A percentile compares a stretch with the other conserved stretches of the same genome.
These are phyloP conservation scores for Lactarius quietus DNA, from an alignment of 768 basidiomycete genomes.

Conservation along the genomic window DNA sequence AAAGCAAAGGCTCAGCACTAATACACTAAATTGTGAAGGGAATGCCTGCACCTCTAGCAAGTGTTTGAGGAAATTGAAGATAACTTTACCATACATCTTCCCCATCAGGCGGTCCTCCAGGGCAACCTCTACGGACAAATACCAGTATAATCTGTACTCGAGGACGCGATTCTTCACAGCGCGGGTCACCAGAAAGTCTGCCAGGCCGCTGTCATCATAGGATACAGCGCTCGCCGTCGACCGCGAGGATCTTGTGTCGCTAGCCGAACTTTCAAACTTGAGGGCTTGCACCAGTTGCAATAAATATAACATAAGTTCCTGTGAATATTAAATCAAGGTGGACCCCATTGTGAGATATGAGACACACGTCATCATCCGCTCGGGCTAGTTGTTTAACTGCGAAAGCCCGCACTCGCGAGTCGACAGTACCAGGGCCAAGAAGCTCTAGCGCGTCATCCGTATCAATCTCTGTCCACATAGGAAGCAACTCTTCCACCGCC, in stretches of 20 bases:
- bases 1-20: not conserved
- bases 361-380: conserved; percentile 89
- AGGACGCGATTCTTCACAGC: conserved; percentile 80
- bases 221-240: conserved; percentile 71
- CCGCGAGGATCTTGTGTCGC: conserved; percentile 71
- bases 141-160: conserved; percentile 95
- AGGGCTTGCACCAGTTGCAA: conserved; percentile 96
- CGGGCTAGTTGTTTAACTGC: conserved; percentile 87
- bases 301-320: conserved; percentile 92
- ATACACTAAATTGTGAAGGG: not conserved
- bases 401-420: conserved; percentile 89
- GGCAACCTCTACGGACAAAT: conserved; percentile 94
- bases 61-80: conserved; percentile 86
- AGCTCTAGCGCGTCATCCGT: conserved; percentile 96
- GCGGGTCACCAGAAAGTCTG: conserved; percentile 86
- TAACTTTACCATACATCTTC: conserved; percentile 43
- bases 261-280: conserved; percentile 87
- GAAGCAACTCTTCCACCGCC: conserved; percentile 92
- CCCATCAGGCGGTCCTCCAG: conserved; percentile 54
- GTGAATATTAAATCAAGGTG: conserved; percentile 10
- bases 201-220: conserved; percentile 88
- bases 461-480: conserved; percentile 96
- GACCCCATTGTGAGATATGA: not conserved
- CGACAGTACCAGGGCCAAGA: conserved; percentile 84
- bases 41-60: conserved; percentile 65